Conservation (phyloP, 768 basidiomycete species). For the Mycena venus region DNA sequence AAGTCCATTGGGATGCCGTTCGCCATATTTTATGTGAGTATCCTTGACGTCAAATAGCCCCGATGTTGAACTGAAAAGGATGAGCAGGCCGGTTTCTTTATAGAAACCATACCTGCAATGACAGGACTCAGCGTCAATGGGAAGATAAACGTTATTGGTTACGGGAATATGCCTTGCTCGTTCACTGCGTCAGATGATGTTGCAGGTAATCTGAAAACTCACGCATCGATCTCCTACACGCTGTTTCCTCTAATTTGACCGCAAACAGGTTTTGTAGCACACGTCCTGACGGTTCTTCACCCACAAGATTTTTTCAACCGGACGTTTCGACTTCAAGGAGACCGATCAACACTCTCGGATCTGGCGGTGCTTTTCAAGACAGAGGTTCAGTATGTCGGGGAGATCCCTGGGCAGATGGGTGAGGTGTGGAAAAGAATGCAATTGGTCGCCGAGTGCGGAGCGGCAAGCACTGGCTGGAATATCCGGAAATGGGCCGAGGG, state of each 20-base stretch:
- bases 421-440: slow-evolving; percentile 43
- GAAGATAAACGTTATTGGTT: slow-evolving; percentile 48
- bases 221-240: not conserved
- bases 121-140: slow-evolving; percentile 43
- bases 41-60: not conserved
- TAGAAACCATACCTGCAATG: slow-evolving; percentile 48
- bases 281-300: slow-evolving; percentile 24
- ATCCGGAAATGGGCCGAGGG: slow-evolving; percentile 43
- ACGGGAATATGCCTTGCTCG: slow-evolving; percentile 46
- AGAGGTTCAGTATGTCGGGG: slow-evolving; percentile 31
- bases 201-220: slow-evolving; percentile 38
- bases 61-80: not conserved
- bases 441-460: slow-evolving; percentile 43
- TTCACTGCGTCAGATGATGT: slow-evolving; percentile 50
- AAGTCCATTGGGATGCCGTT: slow-evolving; percentile 45
- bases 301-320: slow-evolving; percentile 36
- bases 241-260: not conserved
- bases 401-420: slow-evolving; percentile 33
- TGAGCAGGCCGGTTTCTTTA: slow-evolving; percentile 49
- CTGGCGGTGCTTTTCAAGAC: slow-evolving; percentile 20
- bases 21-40: slow-evolving; percentile 48
- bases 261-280: slow-evolving; percentile 35
- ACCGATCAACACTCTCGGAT: slow-evolving; percentile 44
- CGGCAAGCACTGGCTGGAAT: slow-evolving; percentile 50
- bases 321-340: slow-evolving; percentile 46